Base-by-base conservation (phyloP, 805 yeast species). In the Wilhelminamyces savonicus region DNA sequence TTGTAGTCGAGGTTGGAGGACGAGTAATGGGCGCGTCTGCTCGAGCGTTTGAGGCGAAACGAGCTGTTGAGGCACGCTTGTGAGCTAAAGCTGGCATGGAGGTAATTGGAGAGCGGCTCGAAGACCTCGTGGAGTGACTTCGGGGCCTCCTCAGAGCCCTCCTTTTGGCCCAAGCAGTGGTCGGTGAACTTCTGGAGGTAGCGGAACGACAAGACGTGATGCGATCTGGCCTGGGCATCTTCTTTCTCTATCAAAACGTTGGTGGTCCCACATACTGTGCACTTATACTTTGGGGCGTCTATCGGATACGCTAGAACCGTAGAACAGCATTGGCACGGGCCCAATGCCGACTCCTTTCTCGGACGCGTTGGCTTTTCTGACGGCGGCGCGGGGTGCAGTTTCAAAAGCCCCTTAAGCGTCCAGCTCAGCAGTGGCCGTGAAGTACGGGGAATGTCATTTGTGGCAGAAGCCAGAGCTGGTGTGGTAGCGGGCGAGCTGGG, bases 211-310 rank as follows among this genome's bases (percentile, higher is more conserved):
- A 63, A 28, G 5, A 40, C 27, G 26, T 41, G 52, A 15, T 15
- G 13, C 7, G 27, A 21, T 7, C 21, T 24, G 13, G 16, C 20
- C 10, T 26, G 32, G 17, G 27, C 15, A n/a, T 13, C 32, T 22
- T 24, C 13, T 29, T 44, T 16, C 8, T 28, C 39, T 7, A 34
- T 39, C 12, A 60, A 28, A 9, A 58, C 37, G 19, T 60, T 57
- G 1, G 75, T 74, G 5, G 79, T 69, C 21, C 62, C 66, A 44
- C 94, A 83, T 4, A 74, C 62, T 0, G 77, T 62, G 46, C 94
- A 83, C 34, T 71, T 68, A 46, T 72, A 77, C 33, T 62, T 62
- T n/a, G 32, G 22, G 7, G 55, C 34, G 11, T 37, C 43, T 16
- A 37, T 41, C 2, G 62, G 57, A 28, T 52, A 54, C 2, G 57